Percentiles rank a stretch among this genome's conserved stretches.
These are phyloP conservation scores for Thoreauomyces humboldtii DNA, from an alignment of 192 early-diverging fungal genomes.

Conservation along the genomic window DNA sequence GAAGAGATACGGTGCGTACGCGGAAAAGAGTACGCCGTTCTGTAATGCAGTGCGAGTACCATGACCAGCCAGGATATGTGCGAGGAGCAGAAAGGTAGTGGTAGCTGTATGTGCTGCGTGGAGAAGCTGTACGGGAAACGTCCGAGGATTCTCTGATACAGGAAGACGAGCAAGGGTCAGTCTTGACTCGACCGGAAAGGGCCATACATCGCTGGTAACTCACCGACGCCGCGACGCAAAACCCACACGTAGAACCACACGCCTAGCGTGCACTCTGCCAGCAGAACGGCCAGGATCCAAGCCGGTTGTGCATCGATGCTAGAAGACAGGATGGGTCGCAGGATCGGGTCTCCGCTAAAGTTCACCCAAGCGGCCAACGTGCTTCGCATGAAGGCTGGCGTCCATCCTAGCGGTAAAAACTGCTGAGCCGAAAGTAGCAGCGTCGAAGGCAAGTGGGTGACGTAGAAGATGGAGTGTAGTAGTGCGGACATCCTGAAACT, in stretches of 20 bases:
- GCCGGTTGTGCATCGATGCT: background rate
- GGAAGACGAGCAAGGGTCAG: too few species aligned
- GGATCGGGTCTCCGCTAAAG: background rate
- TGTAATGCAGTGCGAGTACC: background rate
- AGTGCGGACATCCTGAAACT: background rate
- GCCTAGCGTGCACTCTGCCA: conserved; percentile 1
- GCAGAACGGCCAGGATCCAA: background rate
- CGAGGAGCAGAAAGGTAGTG: background rate
- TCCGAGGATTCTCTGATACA: conserved; percentile 5
- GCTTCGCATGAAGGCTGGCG: background rate
- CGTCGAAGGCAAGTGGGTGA: background rate
- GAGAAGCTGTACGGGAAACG: background rate
- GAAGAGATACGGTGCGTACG: conserved; percentile 3
- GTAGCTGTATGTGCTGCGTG: conserved; percentile 5
- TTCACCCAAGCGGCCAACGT: background rate
- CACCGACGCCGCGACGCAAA: background rate
- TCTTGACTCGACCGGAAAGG: too few species aligned
- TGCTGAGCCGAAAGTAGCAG: background rate
- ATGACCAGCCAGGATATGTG: background rate
- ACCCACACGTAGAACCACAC: background rate
- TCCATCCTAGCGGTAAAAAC: background rate
- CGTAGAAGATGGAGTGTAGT: background rate
- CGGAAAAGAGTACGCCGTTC: background rate
- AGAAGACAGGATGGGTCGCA: background rate
- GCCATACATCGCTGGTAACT: too few species aligned